These are phyloP conservation scores for Proliferodiscus dingleyae DNA, from an alignment of 2,329 filamentous ascomycete species.

Conservation along the genomic window DNA sequence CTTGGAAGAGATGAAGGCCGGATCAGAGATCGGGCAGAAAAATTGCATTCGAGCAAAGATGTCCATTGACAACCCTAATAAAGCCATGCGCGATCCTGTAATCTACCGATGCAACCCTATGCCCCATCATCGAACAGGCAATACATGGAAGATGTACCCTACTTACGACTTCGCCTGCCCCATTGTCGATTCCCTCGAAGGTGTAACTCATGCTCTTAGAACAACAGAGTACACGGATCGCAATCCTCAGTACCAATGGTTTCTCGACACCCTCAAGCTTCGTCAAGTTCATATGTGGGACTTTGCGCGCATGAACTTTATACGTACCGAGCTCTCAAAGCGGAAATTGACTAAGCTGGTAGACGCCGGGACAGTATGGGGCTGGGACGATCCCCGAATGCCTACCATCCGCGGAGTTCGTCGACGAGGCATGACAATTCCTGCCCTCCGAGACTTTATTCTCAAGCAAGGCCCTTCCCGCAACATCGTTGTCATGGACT, in stretches of 20 bases:
- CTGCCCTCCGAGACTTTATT: constrained; percentile 77
- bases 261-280: constrained; percentile 67
- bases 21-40: constrained; percentile 68
- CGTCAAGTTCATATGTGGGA: constrained; percentile 81
- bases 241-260: constrained; percentile 84
- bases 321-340: constrained; percentile 78
- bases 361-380: constrained; percentile 68
- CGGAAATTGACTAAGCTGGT: constrained; percentile 82
- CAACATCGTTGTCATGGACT: constrained; percentile 81
- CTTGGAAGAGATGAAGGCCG: constrained; percentile 91
- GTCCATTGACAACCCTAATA: constrained; percentile 86
- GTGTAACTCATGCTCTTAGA: constrained; percentile 76
- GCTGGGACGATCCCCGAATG: constrained; percentile 86
- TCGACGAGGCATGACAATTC: constrained; percentile 72
- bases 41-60: constrained; percentile 97
- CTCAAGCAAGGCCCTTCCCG: constrained; percentile 78
- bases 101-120: constrained; percentile 94
- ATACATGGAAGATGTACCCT: constrained; percentile 78
- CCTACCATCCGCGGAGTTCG: constrained; percentile 77
- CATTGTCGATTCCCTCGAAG: constrained; percentile 74
- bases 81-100: constrained; percentile 92
- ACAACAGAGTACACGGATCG: constrained; percentile 86
- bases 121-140: constrained; percentile 79
- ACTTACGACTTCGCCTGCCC: constrained; percentile 86
- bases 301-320: constrained; percentile 79